Evolutionary conservation across 768 basidiomycete genomes (phyloP).

Genomic region (Chlorophyllum brunneum): DNA sequence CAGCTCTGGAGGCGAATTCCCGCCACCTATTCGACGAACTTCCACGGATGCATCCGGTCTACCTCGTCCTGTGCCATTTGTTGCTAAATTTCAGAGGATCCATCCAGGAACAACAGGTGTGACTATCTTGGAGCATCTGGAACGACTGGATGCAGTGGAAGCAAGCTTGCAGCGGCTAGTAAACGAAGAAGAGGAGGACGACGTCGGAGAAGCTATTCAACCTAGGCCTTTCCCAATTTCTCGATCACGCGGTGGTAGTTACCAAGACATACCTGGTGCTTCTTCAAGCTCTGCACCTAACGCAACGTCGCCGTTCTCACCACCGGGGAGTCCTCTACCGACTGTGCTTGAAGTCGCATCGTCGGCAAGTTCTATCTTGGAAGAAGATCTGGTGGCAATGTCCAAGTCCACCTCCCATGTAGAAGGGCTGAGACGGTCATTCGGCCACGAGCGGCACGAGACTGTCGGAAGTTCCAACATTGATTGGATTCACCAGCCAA

Average conservation of each 20-base stretch:
- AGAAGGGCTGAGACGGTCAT: conserved; percentile 33
- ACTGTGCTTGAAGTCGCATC: conserved; percentile 56
- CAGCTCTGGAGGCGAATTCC: conserved; percentile 67
- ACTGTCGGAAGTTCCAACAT: conserved; percentile 20
- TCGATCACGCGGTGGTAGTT: conserved; percentile 13
- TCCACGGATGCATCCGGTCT: conserved; percentile 62
- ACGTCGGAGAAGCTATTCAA: conserved; percentile 54
- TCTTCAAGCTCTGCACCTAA: conserved; percentile 13
- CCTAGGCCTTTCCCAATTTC: conserved; percentile 21
- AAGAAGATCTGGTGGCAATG: conserved; percentile 69
- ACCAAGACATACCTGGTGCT: conserved; percentile 8
- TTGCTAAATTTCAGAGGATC: conserved; percentile 77
- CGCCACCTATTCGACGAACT: conserved; percentile 62
- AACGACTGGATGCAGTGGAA: conserved; percentile 79
- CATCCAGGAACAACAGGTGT: conserved; percentile 87
- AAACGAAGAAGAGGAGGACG: conserved; percentile 53
- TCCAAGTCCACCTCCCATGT: conserved; percentile 76
- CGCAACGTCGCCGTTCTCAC: conserved; percentile 44
- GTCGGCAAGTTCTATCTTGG: conserved; percentile 51
- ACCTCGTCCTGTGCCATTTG: conserved; percentile 76
- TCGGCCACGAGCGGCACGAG: conserved; percentile 5
- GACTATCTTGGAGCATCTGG: conserved; percentile 79
- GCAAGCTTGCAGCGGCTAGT: conserved; percentile 75
- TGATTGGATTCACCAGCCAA: conserved; percentile 44
- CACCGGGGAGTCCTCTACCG: conserved; percentile 56